Evolutionary conservation across 2,329 filamentous ascomycete species (phyloP).

Genomic region (Fusarium continuum): DNA sequence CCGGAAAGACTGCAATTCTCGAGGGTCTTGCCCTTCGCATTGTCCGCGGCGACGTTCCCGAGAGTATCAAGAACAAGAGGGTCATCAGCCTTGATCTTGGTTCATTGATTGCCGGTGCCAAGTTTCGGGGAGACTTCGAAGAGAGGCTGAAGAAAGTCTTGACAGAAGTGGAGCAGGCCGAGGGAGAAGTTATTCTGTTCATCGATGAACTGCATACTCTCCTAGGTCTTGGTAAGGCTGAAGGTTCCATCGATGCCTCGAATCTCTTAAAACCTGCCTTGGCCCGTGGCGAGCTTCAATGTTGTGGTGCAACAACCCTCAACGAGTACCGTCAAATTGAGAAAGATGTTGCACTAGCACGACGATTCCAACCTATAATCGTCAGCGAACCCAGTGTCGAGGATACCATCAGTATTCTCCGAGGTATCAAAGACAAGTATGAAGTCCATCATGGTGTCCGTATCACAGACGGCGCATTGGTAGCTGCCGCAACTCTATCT

Average conservation of each 20-base stretch:
- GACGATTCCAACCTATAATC: conserved; percentile 92
- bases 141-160: conserved; percentile 91
- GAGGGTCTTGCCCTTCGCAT: conserved; percentile 92
- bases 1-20: conserved; percentile 92
- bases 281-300: conserved; percentile 92
- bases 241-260: conserved; percentile 95
- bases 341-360: conserved; percentile 91
- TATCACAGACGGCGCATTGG: conserved; percentile 90
- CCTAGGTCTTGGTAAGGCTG: conserved; percentile 90
- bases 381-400: conserved; percentile 92
- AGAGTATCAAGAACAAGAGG: conserved; percentile 93
- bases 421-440: conserved; percentile 97
- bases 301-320: conserved; percentile 92
- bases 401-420: conserved; percentile 93
- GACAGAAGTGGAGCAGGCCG: conserved; percentile 87
- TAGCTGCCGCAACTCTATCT: conserved; percentile 89
- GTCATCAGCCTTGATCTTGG: conserved; percentile 90
- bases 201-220: conserved; percentile 94
- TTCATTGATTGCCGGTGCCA: conserved; percentile 92
- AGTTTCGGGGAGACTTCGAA: conserved; percentile 96
- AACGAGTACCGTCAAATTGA: conserved; percentile 94
- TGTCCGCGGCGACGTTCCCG: conserved; percentile 90
- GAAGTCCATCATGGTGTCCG: conserved; percentile 96
- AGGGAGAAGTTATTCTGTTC: conserved; percentile 92
- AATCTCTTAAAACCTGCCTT: conserved; percentile 94